Conservation (phyloP, 305 asterid genomes). For the Stenogyne calaminthoides region DNA sequence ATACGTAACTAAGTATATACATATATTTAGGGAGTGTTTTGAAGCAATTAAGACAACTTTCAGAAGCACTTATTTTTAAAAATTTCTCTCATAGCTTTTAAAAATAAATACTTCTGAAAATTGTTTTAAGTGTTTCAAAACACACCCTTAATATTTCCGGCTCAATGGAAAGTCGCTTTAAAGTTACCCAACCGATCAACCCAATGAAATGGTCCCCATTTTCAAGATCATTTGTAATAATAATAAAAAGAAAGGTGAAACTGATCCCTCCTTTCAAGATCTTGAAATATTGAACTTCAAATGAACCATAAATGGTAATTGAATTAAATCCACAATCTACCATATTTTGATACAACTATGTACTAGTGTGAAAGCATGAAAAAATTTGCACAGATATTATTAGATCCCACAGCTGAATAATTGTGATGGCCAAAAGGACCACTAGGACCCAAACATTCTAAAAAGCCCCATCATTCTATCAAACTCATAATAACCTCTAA, state of each 20-base stretch:
- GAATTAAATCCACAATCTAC: neutral
- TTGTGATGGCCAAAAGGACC: constrained; percentile 6
- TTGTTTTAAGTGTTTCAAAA: no score
- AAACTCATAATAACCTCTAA: neutral
- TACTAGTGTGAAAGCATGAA: constrained; percentile 6
- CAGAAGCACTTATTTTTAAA: no score
- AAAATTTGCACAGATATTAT: neutral
- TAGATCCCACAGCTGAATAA: constrained; percentile 15
- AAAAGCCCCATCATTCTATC: neutral
- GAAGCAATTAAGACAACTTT: no score
- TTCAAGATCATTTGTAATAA: neutral
- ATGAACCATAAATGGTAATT: neutral
- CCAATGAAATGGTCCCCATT: neutral
- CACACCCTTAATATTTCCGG: no score
- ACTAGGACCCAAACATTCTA: neutral
- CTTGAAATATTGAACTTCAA: constrained; percentile 10
- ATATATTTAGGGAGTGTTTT: no score
- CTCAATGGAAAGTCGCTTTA: no score
- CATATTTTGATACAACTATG: neutral
- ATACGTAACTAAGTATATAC: no score
- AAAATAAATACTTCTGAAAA: no score
- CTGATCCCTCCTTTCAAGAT: constrained; percentile 8
- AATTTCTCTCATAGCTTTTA: no score
- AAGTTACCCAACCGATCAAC: neutral
- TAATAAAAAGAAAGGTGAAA: neutral